Base-by-base conservation (phyloP, 2,329 filamentous ascomycete genomes). In the Sporothrix euskadiensis region DNA sequence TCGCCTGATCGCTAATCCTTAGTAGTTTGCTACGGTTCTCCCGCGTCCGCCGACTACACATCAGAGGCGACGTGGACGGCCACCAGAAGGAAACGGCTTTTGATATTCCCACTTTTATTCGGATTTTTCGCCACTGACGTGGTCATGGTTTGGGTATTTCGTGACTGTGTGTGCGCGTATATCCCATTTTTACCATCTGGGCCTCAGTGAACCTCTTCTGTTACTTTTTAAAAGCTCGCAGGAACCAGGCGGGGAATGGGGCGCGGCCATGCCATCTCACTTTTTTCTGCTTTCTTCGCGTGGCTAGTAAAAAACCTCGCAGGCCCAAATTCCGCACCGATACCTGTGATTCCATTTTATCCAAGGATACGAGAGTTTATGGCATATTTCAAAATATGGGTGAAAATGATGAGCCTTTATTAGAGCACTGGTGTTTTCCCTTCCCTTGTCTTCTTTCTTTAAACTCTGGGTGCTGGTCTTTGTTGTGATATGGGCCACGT, bases 91-190 rank as follows among this genome's bases (percentile, higher is more conserved):
- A 26, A 70, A 26, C 30, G 47, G 49, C 19, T 19, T 59, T 70
- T 70, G 65, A 69, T 56, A 56, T 56, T 35, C 32, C 66, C 66
- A 69, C 66, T 56, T 69, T 69, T 54, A 12, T 41, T 61, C 16
- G 10, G 30, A n/a, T 26, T 71, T 71, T 71, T 71, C 47, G 69
- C 69, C 69, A 71, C 69, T 47, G 69, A 71, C 44, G 57, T 65
- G 57, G 69, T 71, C 56, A 22, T 49, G 56, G 68, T 70, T 41
- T 35, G 35, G 22, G 3, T 2, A 19, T 19, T 16, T n/a, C 30
- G 61, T 41, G 61, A 7, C 4, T 30, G 39, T 66, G 22, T 22
- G 35, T 65, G n/a, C 39, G 35, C 59, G 59, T 22, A 32, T 30
- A 41, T 63, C 57, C 32, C 57, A 56, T 10, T 54, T 54, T 54